These are phyloP conservation scores for Ascobolus immersus DNA, from an alignment of 495 filamentous ascomycete genomes.

Conservation along the genomic window DNA sequence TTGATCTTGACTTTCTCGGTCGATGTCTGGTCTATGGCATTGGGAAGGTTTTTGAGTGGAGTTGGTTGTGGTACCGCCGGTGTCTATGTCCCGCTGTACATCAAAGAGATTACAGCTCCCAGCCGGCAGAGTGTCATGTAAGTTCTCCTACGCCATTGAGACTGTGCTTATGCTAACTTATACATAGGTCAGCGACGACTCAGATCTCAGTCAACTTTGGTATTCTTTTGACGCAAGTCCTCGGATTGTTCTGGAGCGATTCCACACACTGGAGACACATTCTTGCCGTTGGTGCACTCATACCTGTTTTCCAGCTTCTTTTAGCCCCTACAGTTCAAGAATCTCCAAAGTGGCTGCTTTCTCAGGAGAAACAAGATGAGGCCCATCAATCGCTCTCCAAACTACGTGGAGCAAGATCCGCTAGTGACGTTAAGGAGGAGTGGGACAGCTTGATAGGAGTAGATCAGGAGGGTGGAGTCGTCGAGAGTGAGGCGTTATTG, in stretches of 20 bases:
- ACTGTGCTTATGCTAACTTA: not conserved
- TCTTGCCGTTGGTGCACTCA: constrained; percentile 40
- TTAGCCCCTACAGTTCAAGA: constrained; percentile 51
- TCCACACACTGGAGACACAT: constrained; percentile 52
- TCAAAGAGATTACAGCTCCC: constrained; percentile 71
- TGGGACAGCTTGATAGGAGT: too few species aligned
- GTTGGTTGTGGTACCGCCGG: constrained; percentile 64
- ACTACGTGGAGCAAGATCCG: not conserved
- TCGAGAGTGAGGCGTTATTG: constrained; percentile 26
- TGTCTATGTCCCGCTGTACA: constrained; percentile 88
- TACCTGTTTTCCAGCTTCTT: constrained; percentile 38
- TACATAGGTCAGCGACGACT: constrained; percentile 48
- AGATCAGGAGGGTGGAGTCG: too few species aligned
- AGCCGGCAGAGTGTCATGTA: constrained; percentile 49
- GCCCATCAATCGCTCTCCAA: constrained; percentile 22
- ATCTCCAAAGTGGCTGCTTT: constrained; percentile 63
- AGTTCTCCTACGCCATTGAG: constrained; percentile 1
- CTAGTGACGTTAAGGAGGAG: not conserved
- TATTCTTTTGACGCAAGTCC: constrained; percentile 55
- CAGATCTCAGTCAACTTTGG: constrained; percentile 90
- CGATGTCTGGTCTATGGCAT: constrained; percentile 36
- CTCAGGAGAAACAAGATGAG: constrained; percentile 30
- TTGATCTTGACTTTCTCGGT: constrained; percentile 42
- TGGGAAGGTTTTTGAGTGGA: constrained; percentile 59
- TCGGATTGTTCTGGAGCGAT: constrained; percentile 67